Base-by-base conservation (phyloP, 495 filamentous ascomycete genomes). In the Neurospora hispaniola region DNA sequence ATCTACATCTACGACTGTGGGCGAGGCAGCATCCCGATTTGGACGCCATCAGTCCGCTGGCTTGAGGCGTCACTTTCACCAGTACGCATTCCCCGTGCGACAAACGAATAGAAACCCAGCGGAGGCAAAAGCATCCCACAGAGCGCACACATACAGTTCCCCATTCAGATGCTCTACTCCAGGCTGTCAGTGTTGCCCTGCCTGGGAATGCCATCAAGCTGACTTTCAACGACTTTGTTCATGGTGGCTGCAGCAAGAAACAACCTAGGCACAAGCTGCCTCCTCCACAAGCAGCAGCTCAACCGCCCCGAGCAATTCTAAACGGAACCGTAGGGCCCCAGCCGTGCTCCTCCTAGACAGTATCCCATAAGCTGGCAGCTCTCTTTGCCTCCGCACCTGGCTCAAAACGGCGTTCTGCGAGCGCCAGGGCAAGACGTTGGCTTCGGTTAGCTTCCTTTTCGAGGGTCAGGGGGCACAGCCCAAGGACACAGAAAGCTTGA, bases 171-270 rank as follows among this genome's bases (percentile, higher is more conserved):
- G 23, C 23, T 23, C 23, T 23, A 23, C 23, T 23, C 23, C 23
- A 31, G 27, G 2, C 9, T 46, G 8, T n/a, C n/a, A n/a, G 43
- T 46, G 43, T 46, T 16, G 43, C 43, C 43, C 43, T 31, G 27
- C 27, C 43, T 9, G 1, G n/a, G 18, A 44, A 44, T 6, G 43
- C 18, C 18, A 44, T 44, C 43, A 44, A 44, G 43, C 43, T 44
- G 46, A 23, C 96, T 1, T 93, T 98, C 75, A 99, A 99, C 81
- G 96, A 98, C 78, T 83, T 99, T 48, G 92, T 97, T 3, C 88
- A 96, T 78, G 87, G 88, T 0, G 86, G 86, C 71, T 93, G 92
- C 80, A 90, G 89, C 18, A 90, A 92, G 76, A 89, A 90, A 79
- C 87, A 94, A 72, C 1, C 23, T 23, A 23, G 89, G 91, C 8